Percentiles rank a stretch among this genome's conserved stretches.
phyloP scores from a whole-genome alignment of 75 land plant species.

The Pinus tabuliformis region DNA sequence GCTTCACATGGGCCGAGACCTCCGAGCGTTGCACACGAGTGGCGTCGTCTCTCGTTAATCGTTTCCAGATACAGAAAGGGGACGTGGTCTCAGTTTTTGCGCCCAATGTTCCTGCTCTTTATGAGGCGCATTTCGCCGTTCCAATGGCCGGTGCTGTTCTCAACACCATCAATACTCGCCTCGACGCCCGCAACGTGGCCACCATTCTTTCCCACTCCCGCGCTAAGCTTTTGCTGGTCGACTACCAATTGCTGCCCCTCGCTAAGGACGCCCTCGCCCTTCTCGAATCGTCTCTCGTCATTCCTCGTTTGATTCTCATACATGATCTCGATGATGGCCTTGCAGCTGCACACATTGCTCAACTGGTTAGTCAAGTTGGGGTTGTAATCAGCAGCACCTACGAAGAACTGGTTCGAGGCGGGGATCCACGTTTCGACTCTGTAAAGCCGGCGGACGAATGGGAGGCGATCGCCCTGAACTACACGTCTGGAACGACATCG shows the following conservation, averaged over 20 bases:
- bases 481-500: slow-evolving; percentile 50
- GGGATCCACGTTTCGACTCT: slow-evolving; percentile 30
- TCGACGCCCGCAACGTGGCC: slow-evolving; percentile 52
- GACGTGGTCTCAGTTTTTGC: slow-evolving; percentile 67
- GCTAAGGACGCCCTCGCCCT: slow-evolving; percentile 19
- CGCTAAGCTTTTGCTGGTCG: slow-evolving; percentile 50
- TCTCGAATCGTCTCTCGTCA: not conserved
- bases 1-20: slow-evolving; percentile 72
- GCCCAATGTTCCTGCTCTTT: slow-evolving; percentile 80
- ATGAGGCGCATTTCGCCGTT: slow-evolving; percentile 89
- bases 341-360: slow-evolving; percentile 14
- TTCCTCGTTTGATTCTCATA: slow-evolving; percentile 16
- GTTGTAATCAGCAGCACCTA: slow-evolving; percentile 17
- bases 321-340: slow-evolving; percentile 31
- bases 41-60: slow-evolving; percentile 43
- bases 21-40: slow-evolving; percentile 54
- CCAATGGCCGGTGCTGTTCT: slow-evolving; percentile 87
- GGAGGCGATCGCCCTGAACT: slow-evolving; percentile 42
- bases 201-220: slow-evolving; percentile 49
- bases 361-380: slow-evolving; percentile 9
- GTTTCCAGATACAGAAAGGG: slow-evolving; percentile 20
- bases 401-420: slow-evolving; percentile 41
- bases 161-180: slow-evolving; percentile 74
- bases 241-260: slow-evolving; percentile 21
- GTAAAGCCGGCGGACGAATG: slow-evolving; percentile 40